Evolutionary conservation across 2,329 filamentous ascomycete species (phyloP).

Genomic region (Aaosphaeria pasadenensis): DNA sequence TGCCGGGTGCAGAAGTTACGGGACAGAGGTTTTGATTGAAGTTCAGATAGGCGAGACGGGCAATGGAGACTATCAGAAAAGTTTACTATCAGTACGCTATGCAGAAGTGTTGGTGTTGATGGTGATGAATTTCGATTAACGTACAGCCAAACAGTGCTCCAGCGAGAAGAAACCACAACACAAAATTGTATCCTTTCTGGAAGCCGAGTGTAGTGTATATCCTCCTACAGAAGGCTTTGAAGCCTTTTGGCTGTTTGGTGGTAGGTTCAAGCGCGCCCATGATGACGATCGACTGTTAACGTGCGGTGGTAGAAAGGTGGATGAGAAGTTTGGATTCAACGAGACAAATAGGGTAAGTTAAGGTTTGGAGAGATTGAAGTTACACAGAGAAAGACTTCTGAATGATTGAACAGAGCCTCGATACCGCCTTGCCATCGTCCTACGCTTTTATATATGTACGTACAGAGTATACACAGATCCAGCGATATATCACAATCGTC

Average conservation of each 20-base stretch:
- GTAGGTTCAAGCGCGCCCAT: background rate
- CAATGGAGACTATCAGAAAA: background rate
- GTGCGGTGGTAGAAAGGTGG: background rate
- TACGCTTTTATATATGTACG: no score
- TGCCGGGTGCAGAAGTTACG: background rate
- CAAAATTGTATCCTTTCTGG: slow-evolving; percentile 56
- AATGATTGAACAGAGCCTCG: no score
- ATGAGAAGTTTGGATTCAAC: no score
- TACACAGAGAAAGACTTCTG: no score
- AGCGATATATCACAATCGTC: no score
- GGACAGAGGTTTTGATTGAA: background rate
- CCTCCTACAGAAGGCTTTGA: background rate
- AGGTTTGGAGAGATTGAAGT: no score
- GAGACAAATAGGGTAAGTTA: no score
- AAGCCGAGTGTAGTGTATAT: slow-evolving; percentile 50
- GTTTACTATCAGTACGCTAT: background rate
- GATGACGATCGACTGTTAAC: background rate
- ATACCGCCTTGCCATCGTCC: no score
- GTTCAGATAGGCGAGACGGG: background rate
- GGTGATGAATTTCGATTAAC: background rate
- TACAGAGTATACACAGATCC: no score
- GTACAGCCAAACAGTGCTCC: slow-evolving; percentile 10
- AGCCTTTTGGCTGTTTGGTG: background rate
- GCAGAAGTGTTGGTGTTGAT: background rate
- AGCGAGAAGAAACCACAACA: slow-evolving; percentile 40